Conservation (phyloP, 2,329 filamentous ascomycete species). For the Pseudogymnoascus pannorum region DNA sequence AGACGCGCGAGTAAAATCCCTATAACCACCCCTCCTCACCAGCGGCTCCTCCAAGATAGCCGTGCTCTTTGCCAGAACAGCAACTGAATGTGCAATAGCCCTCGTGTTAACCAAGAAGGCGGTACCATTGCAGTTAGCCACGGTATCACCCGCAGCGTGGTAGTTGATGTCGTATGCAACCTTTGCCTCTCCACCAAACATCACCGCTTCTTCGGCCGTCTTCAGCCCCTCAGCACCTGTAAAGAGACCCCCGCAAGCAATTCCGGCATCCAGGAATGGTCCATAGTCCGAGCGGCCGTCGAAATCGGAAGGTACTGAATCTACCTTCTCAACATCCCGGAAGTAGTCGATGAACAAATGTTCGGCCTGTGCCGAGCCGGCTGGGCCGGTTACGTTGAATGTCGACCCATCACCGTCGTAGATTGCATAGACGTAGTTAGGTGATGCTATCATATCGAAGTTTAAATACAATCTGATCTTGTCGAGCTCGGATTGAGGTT, state of each 20-base stretch:
- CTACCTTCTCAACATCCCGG: slow-evolving; percentile 31
- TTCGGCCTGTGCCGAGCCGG: slow-evolving; percentile 49
- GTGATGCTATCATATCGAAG: slow-evolving; percentile 58
- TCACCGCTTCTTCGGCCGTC: slow-evolving; percentile 42
- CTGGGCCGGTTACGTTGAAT: slow-evolving; percentile 46
- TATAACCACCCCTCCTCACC: neutral
- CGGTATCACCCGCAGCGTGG: slow-evolving; percentile 44
- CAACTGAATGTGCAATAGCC: slow-evolving; percentile 47
- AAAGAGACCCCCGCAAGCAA: slow-evolving; percentile 51
- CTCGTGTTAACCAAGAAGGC: slow-evolving; percentile 49
- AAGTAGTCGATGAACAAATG: slow-evolving; percentile 45
- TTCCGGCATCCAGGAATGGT: slow-evolving; percentile 47
- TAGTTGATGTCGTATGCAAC: slow-evolving; percentile 50
- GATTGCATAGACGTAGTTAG: slow-evolving; percentile 50
- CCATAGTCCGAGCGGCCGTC: slow-evolving; percentile 53
- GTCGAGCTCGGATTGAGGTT: slow-evolving; percentile 40
- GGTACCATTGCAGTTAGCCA: slow-evolving; percentile 45
- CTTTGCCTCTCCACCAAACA: slow-evolving; percentile 49
- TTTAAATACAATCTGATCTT: slow-evolving; percentile 55
- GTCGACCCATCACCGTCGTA: slow-evolving; percentile 48
- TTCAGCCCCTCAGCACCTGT: slow-evolving; percentile 54
- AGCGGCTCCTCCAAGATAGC: slow-evolving; percentile 29
- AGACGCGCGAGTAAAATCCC: neutral
- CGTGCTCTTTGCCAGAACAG: slow-evolving; percentile 42
- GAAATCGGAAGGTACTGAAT: slow-evolving; percentile 43